Base-by-base conservation (phyloP, 768 basidiomycete genomes). In the Mycena sanguinolenta region DNA sequence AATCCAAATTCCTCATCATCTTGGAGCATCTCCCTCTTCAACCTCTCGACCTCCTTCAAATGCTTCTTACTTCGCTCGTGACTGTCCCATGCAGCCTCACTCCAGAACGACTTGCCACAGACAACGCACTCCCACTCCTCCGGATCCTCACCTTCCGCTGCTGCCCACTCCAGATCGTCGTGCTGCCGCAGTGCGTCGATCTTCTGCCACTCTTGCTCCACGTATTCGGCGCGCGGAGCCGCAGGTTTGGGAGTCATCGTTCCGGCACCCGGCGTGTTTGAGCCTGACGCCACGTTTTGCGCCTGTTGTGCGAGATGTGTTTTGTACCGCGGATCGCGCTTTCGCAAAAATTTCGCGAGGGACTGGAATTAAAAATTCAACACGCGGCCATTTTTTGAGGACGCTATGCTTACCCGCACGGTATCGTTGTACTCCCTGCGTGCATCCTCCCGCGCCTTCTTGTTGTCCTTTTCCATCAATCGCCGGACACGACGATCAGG, bases 21-120 rank as follows among this genome's bases (percentile, higher is more conserved):
- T 64, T 83, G 81, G 73, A 84, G 77, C 94, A 99, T 98, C 75
- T 94, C 88, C 74, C 85, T 84, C 78, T 88, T 90, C 67, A 99
- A 77, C 72, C 84, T 85, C 76, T 95, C 94, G 16, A 99, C 90
- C 71, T 96, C 94, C 79, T 92, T 95, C 77, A 94, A 77, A 76
- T 99, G 98, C 80, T 96, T 98, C 81, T 93, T 93, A 79, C 96
- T 98, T 73, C 96, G 86, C 79, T 99, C 98, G 72, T 99, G 98
- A 78, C 96, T 98, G 74, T 91, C 86, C 97, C 97, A 99, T 6
- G 96, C 95, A 0, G 95, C 94, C 75, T 98, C 96, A 72, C 92
- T 96, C 76, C 92, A 84, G 78, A 98, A 99, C 0, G 87, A 86
- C 83, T 98, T 98, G 32, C 88, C 85, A 75, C 98, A 99, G 10